A percentile compares a stretch with the other conserved stretches of the same genome.
These are phyloP conservation scores for Boletellus ananas DNA, from an alignment of 768 basidiomycete species.

Conservation along the genomic window DNA sequence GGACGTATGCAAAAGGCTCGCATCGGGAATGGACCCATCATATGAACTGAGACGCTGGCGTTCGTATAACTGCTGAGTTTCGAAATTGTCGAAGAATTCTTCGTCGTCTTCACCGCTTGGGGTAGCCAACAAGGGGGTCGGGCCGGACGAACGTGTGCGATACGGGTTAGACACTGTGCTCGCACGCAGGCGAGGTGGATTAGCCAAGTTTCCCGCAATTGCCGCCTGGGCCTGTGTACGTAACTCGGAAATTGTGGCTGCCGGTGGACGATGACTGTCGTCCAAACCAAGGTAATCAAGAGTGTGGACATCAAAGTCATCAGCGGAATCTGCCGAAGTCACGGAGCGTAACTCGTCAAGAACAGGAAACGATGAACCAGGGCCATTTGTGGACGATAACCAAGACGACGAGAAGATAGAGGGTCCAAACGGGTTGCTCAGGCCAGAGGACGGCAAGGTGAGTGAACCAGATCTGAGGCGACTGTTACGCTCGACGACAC, in stretches of 20 bases:
- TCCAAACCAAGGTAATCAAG: constrained; percentile 96
- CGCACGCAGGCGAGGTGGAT: constrained; percentile 78
- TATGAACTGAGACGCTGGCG: constrained; percentile 63
- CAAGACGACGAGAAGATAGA: constrained; percentile 90
- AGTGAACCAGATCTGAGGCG: constrained; percentile 91
- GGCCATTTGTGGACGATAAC: constrained; percentile 62
- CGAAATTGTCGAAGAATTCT: constrained; percentile 66
- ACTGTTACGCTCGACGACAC: constrained; percentile 60
- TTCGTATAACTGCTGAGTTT: constrained; percentile 36
- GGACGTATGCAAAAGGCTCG: constrained; percentile 51
- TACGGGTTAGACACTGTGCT: constrained; percentile 95
- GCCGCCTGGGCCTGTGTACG: constrained; percentile 88
- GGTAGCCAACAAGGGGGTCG: constrained; percentile 60
- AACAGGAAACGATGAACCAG: constrained; percentile 55
- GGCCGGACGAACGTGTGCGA: constrained; percentile 56
- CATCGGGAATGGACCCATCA: constrained; percentile 50
- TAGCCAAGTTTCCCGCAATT: constrained; percentile 77
- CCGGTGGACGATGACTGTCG: constrained; percentile 67
- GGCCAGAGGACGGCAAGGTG: constrained; percentile 74
- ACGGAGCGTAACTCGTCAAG: constrained; percentile 82
- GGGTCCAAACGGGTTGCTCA: constrained; percentile 81
- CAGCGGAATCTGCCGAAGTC: constrained; percentile 73
- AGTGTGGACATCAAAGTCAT: constrained; percentile 90
- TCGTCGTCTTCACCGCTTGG: constrained; percentile 69
- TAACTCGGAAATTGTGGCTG: constrained; percentile 85